phyloP scores from a whole-genome alignment of 176 grass and related monocot genomes.

The Echinochloa phyllopogon region DNA sequence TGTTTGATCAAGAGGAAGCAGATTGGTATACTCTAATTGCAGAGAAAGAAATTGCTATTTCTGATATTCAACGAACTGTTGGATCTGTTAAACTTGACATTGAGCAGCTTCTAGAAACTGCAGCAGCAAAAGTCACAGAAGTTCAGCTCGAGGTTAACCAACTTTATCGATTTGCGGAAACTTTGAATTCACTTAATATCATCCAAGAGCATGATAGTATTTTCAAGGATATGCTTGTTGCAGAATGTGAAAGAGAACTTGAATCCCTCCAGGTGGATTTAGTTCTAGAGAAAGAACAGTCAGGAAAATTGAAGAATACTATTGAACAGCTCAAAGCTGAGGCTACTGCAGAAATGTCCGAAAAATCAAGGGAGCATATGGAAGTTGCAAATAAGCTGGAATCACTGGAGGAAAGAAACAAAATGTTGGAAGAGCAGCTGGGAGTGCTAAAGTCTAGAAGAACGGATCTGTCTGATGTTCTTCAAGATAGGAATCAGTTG shows the following conservation, averaged over 20 bases:
- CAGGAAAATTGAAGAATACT: conserved; percentile 42
- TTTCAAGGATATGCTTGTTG: conserved; percentile 53
- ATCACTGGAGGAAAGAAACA: conserved; percentile 44
- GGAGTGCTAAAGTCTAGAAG: conserved; percentile 43
- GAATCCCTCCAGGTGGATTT: conserved; percentile 36
- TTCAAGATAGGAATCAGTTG: conserved; percentile 55
- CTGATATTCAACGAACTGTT: conserved; percentile 51
- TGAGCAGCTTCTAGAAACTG: conserved; percentile 45
- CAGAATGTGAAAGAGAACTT: conserved; percentile 56
- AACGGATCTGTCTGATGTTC: conserved; percentile 34
- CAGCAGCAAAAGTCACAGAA: conserved; percentile 50
- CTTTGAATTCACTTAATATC: conserved; percentile 48
- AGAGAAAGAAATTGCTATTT: conserved; percentile 66
- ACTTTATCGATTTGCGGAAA: conserved; percentile 52
- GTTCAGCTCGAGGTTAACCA: conserved; percentile 58
- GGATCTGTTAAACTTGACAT: conserved; percentile 57
- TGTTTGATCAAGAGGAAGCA: conserved; percentile 65
- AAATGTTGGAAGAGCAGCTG: conserved; percentile 48
- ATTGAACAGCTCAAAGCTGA: conserved; percentile 56
- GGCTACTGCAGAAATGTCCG: conserved; percentile 42
- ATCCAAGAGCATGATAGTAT: conserved; percentile 60
- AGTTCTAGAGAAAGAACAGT: conserved; percentile 49
- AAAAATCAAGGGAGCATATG: conserved; percentile 50
- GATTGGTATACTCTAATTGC: conserved; percentile 63
- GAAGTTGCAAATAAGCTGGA: conserved; percentile 50